Percentiles rank a stretch among this genome's conserved stretches.
phyloP scores from a whole-genome alignment of 2,329 filamentous ascomycete genomes.

The Paecilomyces dactylethromorphus region DNA sequence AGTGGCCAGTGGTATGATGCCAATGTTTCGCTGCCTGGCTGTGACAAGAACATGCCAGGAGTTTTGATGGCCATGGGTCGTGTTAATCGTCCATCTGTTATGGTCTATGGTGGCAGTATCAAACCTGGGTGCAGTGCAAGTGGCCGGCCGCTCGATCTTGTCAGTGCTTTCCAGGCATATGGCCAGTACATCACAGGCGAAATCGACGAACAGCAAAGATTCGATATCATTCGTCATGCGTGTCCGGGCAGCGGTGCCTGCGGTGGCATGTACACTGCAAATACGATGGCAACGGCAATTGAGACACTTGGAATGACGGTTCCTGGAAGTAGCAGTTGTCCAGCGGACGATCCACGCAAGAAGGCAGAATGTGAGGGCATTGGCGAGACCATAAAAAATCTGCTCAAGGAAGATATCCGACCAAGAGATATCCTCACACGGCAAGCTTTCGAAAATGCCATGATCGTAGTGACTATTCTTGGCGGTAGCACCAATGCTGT shows the following conservation, averaged over 20 bases:
- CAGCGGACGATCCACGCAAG: neutral
- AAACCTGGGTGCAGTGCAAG: neutral
- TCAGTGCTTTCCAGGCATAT: neutral
- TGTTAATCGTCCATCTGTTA: neutral
- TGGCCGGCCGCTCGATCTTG: neutral
- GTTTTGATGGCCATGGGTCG: neutral
- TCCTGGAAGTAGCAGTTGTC: neutral
- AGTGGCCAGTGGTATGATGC: neutral
- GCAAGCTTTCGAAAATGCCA: neutral
- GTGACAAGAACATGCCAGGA: neutral
- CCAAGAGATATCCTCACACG: neutral
- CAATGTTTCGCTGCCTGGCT: neutral
- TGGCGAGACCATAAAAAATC: neutral
- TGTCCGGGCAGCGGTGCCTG: neutral
- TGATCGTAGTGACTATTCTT: neutral
- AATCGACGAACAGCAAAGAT: neutral
- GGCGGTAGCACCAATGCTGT: neutral
- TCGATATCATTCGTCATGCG: neutral
- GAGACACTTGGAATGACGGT: neutral
- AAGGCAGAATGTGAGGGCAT: neutral
- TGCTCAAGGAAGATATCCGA: neutral
- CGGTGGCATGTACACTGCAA: neutral
- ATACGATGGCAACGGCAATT: neutral
- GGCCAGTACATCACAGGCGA: neutral
- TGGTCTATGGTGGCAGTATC: neutral